Base-by-base conservation (phyloP, 192 early-diverging fungal genomes). In the Umbelopsis isabellina region DNA sequence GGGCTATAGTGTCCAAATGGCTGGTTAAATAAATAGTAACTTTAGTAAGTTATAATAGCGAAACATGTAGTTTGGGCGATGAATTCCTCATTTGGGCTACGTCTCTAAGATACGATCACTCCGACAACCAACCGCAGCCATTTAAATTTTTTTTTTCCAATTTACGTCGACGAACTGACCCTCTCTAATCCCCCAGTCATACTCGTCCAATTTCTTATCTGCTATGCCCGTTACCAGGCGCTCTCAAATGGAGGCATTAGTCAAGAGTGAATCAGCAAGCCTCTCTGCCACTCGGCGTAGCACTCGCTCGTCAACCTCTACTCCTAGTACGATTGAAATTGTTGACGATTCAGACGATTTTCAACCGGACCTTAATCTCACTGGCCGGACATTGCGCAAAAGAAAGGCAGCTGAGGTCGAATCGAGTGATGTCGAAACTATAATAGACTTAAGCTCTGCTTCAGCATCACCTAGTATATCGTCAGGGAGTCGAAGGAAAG, bases 1-100 rank as follows among this genome's bases (percentile, higher is more conserved):
- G 65, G 30, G 20, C 35, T n/a, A 10, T 72, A 23, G 70, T 79
- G 5, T 58, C 53, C 9, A 79, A 75, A 47, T 79, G 73, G 70
- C 4, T 66, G 16, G 21, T 72, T 37, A 72, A 66, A 47, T 66
- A 61, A 64, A 73, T 53, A 23, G 51, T 53, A 25, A 6, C 23
- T n/a, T 7, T 16, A n/a, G 3, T 22, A 25, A 23, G 22, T 30
- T 30, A 52, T 5, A 21, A 12, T 4, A 0, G 16, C 37, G 27
- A 33, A 61, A 61, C 55, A 61, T 27, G 55, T 5, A 41, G 7
- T 41, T 41, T 41, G 37, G 37, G 6, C 37, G 37, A 41, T 41
- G 37, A 41, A 6, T 41, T 41, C 37, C 37, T 41, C 37, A 41
- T 41, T 41, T 41, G 37, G 55, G 27, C 3, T 35, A n/a, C 18